phyloP scores from a whole-genome alignment of 2,329 filamentous ascomycete genomes.

The Trichoderma brevicompactum region DNA sequence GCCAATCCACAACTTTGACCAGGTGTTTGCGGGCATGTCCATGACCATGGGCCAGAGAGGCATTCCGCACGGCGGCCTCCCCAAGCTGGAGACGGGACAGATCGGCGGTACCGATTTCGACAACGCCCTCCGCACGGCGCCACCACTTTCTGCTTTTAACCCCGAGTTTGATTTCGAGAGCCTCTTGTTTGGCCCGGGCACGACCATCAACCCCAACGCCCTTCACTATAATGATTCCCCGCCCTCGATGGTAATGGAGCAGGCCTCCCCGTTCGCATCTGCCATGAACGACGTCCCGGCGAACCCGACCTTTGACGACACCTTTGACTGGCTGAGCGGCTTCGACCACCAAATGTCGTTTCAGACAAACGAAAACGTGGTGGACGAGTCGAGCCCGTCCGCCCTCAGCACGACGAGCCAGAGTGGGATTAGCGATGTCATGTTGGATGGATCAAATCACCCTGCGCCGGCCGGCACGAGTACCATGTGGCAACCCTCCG shows the following conservation, averaged over 20 bases:
- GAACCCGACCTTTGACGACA: conserved; percentile 70
- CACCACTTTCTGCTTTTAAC: conserved; percentile 65
- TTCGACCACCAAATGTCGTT: conserved; percentile 80
- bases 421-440: conserved; percentile 86
- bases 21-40: conserved; percentile 76
- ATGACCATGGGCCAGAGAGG: conserved; percentile 68
- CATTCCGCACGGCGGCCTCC: conserved; percentile 69
- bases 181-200: conserved; percentile 69
- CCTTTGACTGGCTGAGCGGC: conserved; percentile 80
- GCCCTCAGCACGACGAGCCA: conserved; percentile 95
- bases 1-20: conserved; percentile 60
- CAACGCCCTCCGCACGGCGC: conserved; percentile 77
- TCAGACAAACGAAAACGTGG: conserved; percentile 73
- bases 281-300: conserved; percentile 62
- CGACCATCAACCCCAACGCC: conserved; percentile 71
- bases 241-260: conserved; percentile 66
- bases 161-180: conserved; percentile 55
- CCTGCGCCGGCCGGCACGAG: conserved; percentile 57
- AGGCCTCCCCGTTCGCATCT: conserved; percentile 63
- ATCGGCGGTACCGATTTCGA: conserved; percentile 69
- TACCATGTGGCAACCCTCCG: conserved; percentile 70
- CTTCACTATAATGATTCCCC: conserved; percentile 85
- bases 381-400: conserved; percentile 93
- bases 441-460: conserved; percentile 80
- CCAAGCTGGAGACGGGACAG: conserved; percentile 80